Base-by-base conservation (phyloP, 257 asterid genomes). In the Fraxinus cuspidata region DNA sequence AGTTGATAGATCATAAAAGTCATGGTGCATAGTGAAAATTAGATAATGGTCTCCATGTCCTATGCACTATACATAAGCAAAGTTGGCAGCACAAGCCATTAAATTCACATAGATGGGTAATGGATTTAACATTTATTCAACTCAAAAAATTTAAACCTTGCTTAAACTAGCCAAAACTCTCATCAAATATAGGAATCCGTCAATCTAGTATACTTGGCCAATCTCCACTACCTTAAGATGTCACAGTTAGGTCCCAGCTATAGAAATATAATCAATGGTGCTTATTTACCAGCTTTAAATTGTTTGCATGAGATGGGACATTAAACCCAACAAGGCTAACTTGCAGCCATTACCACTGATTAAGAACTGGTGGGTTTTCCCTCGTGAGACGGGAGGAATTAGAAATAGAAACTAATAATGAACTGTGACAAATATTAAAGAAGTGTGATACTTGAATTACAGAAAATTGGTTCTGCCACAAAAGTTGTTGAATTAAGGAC, bases 1-100 rank as follows among this genome's bases (percentile, higher is more conserved):
- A n/a, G 31, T 69, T 15, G 34, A 19, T 4, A 16, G 32, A 73
- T 68, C 77, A 72, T 8, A 35, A 49, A 65, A 53, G 27, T n/a
- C 11, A 32, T 31, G 63, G 64, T 51, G 53, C 74, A 74, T 19
- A 74, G 19, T 12, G 16, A 60, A 44, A 71, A 78, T 72, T 72
- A 56, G 31, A 19, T 25, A 63, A 75, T 60, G 71, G 16, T 49
- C 60, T 60, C 18, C 64, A 4, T 4, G 32, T 63, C 65, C 64
- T 10, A 4, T 53, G 64, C 56, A 47, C 56, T 47, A 53, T 19
- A 18, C 49, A 25, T 34, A 34, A 77, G 53, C 70, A 23, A 5
- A 53, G 44, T 51, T 10, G 21, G 42, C 32, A 60, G 65, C 23
- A 37, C 7, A 58, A 19, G 16, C 25, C 34, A 19, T n/a, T n/a